A percentile compares a stretch with the other conserved stretches of the same genome.
phyloP scores from a whole-genome alignment of 169 alveolate genomes.

The Plasmodium gonderi region DNA sequence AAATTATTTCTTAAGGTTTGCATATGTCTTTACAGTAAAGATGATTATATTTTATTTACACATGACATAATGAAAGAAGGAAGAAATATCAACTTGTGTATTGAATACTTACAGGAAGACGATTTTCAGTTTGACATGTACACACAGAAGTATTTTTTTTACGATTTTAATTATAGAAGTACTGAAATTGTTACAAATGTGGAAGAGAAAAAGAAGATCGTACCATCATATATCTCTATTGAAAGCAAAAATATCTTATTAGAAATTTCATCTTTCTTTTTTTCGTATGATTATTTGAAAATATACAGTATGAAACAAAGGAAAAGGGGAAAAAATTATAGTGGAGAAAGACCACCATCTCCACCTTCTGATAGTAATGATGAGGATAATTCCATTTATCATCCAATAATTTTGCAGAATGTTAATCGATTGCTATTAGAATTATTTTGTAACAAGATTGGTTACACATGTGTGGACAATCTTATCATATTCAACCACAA shows the following conservation, averaged over 20 bases:
- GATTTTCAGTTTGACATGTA: slow-evolving; percentile 5
- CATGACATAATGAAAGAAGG: slow-evolving; percentile 30
- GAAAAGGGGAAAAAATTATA: background rate
- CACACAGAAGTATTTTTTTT: slow-evolving; percentile 14
- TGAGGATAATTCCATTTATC: background rate
- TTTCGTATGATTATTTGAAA: slow-evolving; percentile 43
- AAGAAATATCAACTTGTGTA: slow-evolving; percentile 11
- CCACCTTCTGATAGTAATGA: too few species aligned
- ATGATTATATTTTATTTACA: slow-evolving; percentile 21
- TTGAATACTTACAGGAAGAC: slow-evolving; percentile 34
- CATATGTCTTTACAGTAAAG: background rate
- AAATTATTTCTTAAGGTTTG: slow-evolving; percentile 26
- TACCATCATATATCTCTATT: slow-evolving; percentile 21
- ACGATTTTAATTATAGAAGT: background rate
- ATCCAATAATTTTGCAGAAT: slow-evolving; percentile 32
- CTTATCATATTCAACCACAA: slow-evolving; percentile 46
- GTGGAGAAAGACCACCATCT: background rate
- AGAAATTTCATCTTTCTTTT: slow-evolving; percentile 32
- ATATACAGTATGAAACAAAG: background rate
- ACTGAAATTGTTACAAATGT: slow-evolving; percentile 33
- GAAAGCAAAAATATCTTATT: slow-evolving; percentile 47
- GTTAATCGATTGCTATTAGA: slow-evolving; percentile 23
- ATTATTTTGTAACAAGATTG: slow-evolving; percentile 21
- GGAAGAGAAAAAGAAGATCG: background rate
- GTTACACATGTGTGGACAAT: background rate